Evolutionary conservation across 2,329 filamentous ascomycete species (phyloP).

Genomic region (Phaeosphaeria sp.): DNA sequence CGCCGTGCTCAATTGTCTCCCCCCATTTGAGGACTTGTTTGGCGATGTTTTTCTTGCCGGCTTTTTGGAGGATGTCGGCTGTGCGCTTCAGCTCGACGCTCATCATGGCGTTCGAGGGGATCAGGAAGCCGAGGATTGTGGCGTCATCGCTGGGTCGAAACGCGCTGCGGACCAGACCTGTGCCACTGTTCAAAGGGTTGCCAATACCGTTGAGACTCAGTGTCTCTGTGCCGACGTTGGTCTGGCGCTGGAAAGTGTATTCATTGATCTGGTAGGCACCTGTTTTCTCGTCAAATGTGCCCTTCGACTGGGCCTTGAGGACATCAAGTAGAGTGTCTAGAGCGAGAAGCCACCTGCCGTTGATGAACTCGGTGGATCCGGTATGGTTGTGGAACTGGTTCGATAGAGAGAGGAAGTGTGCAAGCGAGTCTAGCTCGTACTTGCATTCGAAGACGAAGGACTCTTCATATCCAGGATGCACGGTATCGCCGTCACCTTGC

Average conservation of each 20-base stretch:
- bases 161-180: conserved; percentile 85
- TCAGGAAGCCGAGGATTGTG: conserved; percentile 91
- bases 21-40: conserved; percentile 62
- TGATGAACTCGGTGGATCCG: conserved; percentile 78
- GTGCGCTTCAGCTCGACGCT: conserved; percentile 83
- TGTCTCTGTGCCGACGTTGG: conserved; percentile 86
- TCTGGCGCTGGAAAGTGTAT: conserved; percentile 87
- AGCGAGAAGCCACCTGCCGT: conserved; percentile 77
- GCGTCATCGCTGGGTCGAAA: conserved; percentile 96
- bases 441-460: conserved; percentile 95
- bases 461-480: conserved; percentile 87
- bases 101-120: conserved; percentile 96
- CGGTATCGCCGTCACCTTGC: conserved; percentile 82
- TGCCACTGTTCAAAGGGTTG: conserved; percentile 87
- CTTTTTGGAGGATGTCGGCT: conserved; percentile 69
- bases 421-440: conserved; percentile 95
- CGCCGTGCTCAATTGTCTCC: conserved; percentile 72
- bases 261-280: conserved; percentile 72
- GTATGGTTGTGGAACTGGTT: conserved; percentile 89
- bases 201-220: conserved; percentile 81
- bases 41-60: conserved; percentile 61
- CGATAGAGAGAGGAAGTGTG: conserved; percentile 82
- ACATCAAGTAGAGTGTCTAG: conserved; percentile 76
- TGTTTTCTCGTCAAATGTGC: conserved; percentile 77
- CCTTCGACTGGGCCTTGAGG: conserved; percentile 76